Percentiles rank a stretch among this genome's conserved stretches.
Evolutionary conservation across 805 yeast species (phyloP).

Genomic region (Spathaspora boniae): DNA sequence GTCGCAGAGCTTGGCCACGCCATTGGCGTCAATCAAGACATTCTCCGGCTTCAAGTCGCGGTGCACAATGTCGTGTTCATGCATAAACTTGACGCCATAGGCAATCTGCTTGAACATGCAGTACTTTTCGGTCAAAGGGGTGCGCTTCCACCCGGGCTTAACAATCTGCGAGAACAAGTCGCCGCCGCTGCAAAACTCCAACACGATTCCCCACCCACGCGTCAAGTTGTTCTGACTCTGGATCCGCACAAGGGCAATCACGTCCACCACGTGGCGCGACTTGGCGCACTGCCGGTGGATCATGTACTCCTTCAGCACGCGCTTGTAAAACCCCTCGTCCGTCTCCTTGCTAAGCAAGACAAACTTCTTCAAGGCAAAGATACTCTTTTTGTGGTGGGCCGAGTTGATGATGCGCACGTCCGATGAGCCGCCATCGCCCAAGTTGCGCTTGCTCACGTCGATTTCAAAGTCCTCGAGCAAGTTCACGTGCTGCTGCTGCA

Average conservation of each 20-base stretch:
- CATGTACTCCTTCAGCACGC: slow-evolving; percentile 63
- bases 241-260: slow-evolving; percentile 52
- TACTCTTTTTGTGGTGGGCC: slow-evolving; percentile 36
- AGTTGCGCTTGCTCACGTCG: slow-evolving; percentile 38
- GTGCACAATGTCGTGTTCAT: slow-evolving; percentile 65
- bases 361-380: slow-evolving; percentile 66
- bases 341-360: slow-evolving; percentile 57
- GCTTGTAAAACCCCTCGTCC: slow-evolving; percentile 58
- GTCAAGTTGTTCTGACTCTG: slow-evolving; percentile 52
- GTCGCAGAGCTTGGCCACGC: slow-evolving; percentile 67
- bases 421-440: slow-evolving; percentile 75
- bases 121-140: slow-evolving; percentile 48
- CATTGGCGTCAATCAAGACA: slow-evolving; percentile 54
- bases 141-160: slow-evolving; percentile 57
- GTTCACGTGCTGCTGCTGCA: slow-evolving; percentile 45
- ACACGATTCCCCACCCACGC: slow-evolving; percentile 74
- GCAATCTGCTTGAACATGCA: slow-evolving; percentile 70
- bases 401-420: slow-evolving; percentile 49
- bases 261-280: slow-evolving; percentile 60
- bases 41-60: slow-evolving; percentile 77
- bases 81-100: slow-evolving; percentile 59
- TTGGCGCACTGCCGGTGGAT: slow-evolving; percentile 52
- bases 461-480: slow-evolving; percentile 55
- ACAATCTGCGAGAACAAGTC: slow-evolving; percentile 58
- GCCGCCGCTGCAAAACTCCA: slow-evolving; percentile 60